phyloP scores from a whole-genome alignment of 2,329 filamentous ascomycete genomes.

The Coleophoma crateriformis region DNA sequence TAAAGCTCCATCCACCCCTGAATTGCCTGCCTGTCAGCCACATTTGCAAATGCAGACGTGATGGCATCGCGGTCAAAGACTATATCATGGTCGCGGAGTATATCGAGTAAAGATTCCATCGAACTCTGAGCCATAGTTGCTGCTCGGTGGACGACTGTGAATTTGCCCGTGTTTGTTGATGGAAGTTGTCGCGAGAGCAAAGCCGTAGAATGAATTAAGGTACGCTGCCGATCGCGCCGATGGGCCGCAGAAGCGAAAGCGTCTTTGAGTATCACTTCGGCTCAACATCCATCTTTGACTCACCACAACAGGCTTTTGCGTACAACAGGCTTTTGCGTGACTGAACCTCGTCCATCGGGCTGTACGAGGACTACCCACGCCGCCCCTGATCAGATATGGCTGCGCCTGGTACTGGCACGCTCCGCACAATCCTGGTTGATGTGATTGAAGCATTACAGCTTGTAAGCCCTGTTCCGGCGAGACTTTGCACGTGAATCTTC shows the following conservation, averaged over 20 bases:
- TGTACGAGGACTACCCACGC: too few species aligned
- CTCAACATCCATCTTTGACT: not conserved
- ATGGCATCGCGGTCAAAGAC: constrained; percentile 21
- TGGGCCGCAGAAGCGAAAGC: too few species aligned
- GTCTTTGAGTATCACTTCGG: not conserved
- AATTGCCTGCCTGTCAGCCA: constrained; percentile 17
- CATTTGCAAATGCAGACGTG: constrained; percentile 17
- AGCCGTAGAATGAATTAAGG: too few species aligned
- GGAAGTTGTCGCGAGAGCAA: too few species aligned
- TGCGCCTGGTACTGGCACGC: too few species aligned
- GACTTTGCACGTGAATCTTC: too few species aligned
- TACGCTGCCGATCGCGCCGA: too few species aligned
- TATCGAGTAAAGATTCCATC: constrained; percentile 16
- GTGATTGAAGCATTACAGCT: constrained; percentile 20
- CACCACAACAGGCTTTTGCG: not conserved
- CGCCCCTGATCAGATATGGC: too few species aligned
- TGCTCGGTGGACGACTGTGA: not conserved
- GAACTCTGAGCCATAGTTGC: constrained; percentile 18
- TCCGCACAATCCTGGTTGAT: constrained; percentile 5
- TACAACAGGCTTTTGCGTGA: not conserved
- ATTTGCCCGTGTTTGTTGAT: too few species aligned
- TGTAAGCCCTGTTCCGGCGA: constrained; percentile 4
- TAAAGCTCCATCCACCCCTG: constrained; percentile 43
- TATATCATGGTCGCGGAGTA: constrained; percentile 23
- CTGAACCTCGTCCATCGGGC: too few species aligned